Base-by-base conservation (phyloP, 1,139 yeast genomes). In the Pneumocystis oryctolagi region DNA sequence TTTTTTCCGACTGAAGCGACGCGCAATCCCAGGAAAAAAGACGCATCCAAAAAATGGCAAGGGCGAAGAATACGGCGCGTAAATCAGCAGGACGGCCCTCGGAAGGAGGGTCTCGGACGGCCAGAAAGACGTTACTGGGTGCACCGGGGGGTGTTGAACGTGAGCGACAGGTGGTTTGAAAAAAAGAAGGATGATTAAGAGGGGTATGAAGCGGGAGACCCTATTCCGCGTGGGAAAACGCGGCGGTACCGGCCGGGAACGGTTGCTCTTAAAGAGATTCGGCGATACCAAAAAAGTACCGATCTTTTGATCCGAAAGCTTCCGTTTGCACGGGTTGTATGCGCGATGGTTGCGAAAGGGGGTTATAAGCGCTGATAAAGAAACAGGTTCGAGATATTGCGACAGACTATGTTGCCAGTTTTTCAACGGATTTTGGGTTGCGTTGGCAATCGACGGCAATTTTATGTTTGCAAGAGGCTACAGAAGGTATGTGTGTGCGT, bases 401-500 rank as follows among this genome's bases (percentile, higher is more conserved):
- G 0, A 83, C 82, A 62, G 84, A 84, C 64, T 87, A 81, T 37
- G 61, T 63, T 42, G 63, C 56, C 25, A 60, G 66, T 4, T 64
- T 64, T 5, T 61, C 59, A 9, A 80, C 80, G 47, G 84, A 84
- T 0, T 73, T 75, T 12, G 83, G 82, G 20, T 76, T 87, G 62
- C 80, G 94, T 70, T 90, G 97, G 96, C 96, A 90, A 71, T 82
- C 89, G 28, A 83, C 86, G 70, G 97, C 97, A 0, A 80, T 90
- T 18, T 71, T 87, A 71, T 97, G 97, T 1, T 76, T 90, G 47
- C 97, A 90, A 71, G 97, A 90, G 71, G 96, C 97, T 0, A 82
- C 92, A 58, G 97, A 89, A 64, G 55, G 55, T 47, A 5, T 1
- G 72, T n/a, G n/a, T n/a, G n/a, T n/a, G n/a, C n/a, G n/a, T n/a